A percentile compares a stretch with the other conserved stretches of the same genome.
phyloP scores from a whole-genome alignment of 345 rosid species.

The Rhizophora mangle region DNA sequence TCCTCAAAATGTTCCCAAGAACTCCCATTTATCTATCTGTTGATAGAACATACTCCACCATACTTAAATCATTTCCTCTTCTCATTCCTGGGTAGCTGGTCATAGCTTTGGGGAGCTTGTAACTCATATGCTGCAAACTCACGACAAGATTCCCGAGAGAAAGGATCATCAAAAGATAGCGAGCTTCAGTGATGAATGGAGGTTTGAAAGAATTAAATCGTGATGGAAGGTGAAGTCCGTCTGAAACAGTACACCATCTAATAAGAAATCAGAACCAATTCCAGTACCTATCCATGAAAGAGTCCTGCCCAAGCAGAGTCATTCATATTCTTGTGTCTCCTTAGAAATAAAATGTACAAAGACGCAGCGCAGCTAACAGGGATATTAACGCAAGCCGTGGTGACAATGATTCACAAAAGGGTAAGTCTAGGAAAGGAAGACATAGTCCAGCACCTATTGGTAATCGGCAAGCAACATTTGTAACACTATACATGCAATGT shows the following conservation, averaged over 20 bases:
- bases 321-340: background rate
- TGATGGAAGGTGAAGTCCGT: background rate
- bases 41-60: too few species aligned
- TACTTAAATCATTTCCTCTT: too few species aligned
- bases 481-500: slow-evolving; percentile 10
- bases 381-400: background rate
- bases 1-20: too few species aligned
- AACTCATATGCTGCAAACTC: too few species aligned
- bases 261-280: background rate
- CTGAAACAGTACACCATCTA: background rate
- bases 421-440: background rate
- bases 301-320: background rate
- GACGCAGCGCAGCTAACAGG: background rate
- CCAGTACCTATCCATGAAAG: background rate
- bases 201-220: background rate
- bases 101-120: too few species aligned
- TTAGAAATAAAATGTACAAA: background rate
- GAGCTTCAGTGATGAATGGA: background rate
- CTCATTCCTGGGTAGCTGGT: too few species aligned
- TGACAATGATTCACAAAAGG: background rate
- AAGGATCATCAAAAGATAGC: too few species aligned
- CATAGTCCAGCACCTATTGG: background rate
- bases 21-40: too few species aligned
- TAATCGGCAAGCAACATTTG: background rate
- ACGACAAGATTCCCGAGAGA: too few species aligned